These are phyloP conservation scores for Margaritispora aquatica DNA, from an alignment of 495 filamentous ascomycete species.

Conservation along the genomic window DNA sequence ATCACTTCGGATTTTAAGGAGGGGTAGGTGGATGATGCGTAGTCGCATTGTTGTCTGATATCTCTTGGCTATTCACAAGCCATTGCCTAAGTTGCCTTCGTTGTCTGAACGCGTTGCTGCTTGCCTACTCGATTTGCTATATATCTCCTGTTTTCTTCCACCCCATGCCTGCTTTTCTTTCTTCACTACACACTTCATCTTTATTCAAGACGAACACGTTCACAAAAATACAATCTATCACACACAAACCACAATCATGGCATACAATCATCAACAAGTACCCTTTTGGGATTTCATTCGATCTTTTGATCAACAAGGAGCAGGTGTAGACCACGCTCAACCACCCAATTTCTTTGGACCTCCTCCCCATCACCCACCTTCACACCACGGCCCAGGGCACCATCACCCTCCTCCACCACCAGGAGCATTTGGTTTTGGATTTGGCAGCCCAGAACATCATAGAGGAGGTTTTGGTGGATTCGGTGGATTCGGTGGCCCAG, in stretches of 20 bases:
- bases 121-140: not conserved
- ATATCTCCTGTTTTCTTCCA: conserved; percentile 8
- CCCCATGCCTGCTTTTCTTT: not conserved
- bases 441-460: no score
- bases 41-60: conserved; percentile 9
- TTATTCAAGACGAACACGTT: conserved; percentile 11
- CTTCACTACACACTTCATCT: conserved; percentile 11
- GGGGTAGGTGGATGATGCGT: conserved; percentile 6
- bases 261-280: conserved; percentile 23
- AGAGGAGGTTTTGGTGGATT: not conserved
- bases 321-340: conserved; percentile 20
- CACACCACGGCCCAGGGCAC: not conserved
- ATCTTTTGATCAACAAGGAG: conserved; percentile 12
- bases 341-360: not conserved
- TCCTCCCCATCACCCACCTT: not conserved
- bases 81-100: conserved; percentile 2
- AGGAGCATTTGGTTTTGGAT: conserved; percentile 1
- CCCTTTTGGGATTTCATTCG: conserved; percentile 23
- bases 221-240: conserved; percentile 6
- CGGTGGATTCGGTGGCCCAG: not conserved
- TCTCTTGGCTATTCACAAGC: not conserved
- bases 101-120: not conserved
- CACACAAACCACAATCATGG: conserved; percentile 14
- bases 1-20: conserved; percentile 16
- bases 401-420: not conserved